These are phyloP conservation scores for Emiliania huxleyi DNA, from an alignment of 78 protist genomes.

Conservation along the genomic window DNA sequence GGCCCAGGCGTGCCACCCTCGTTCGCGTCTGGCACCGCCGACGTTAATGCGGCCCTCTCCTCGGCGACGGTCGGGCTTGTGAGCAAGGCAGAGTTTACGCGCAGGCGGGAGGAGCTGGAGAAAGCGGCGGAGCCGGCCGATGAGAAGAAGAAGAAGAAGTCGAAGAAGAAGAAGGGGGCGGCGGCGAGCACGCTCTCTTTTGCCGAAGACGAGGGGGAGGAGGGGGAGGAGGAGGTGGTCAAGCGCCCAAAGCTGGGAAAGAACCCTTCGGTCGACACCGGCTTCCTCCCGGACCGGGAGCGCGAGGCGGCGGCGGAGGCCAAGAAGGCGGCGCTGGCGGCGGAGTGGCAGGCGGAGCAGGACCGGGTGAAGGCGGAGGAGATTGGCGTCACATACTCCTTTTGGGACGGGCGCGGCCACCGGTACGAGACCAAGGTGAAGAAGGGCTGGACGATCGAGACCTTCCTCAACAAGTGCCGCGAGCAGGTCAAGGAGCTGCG, in stretches of 20 bases:
- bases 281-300: constrained; percentile 78
- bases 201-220: constrained; percentile 60
- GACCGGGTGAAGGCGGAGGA: constrained; percentile 66
- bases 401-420: constrained; percentile 91
- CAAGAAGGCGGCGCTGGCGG: constrained; percentile 46
- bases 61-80: constrained; percentile 54
- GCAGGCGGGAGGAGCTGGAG: constrained; percentile 20
- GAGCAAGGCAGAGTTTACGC: constrained; percentile 40
- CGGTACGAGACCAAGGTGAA: constrained; percentile 33
- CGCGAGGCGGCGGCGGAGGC: constrained; percentile 62
- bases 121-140: background rate
- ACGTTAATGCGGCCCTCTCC: background rate
- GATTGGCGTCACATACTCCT: constrained; percentile 69
- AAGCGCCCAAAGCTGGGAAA: background rate
- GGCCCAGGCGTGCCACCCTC: background rate
- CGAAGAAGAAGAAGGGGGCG: constrained; percentile 48
- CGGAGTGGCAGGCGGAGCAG: constrained; percentile 74
- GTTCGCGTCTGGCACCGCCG: background rate
- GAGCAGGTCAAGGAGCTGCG: constrained; percentile 69
- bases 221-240: constrained; percentile 17
- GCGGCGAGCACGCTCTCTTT: constrained; percentile 46
- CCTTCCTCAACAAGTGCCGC: constrained; percentile 48
- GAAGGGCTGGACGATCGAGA: constrained; percentile 74
- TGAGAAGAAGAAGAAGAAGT: background rate
- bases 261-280: constrained; percentile 77